Conservation (phyloP, 2,329 filamentous ascomycete genomes). For the Parastagonospora avenae region DNA sequence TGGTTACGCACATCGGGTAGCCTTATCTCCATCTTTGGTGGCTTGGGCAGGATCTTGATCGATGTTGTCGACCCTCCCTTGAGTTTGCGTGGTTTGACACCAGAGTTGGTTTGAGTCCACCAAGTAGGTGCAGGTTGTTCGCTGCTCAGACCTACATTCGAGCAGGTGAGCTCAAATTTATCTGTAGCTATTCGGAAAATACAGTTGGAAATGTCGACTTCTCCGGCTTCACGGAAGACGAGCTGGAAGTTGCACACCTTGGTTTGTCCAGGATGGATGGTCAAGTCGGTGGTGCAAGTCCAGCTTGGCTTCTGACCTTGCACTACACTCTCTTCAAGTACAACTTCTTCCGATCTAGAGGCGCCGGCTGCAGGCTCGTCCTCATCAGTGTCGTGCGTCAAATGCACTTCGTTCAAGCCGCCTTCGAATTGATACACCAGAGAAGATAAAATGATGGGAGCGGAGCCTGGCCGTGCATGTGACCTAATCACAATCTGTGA, state of each 20-base stretch:
- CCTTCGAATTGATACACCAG: slow-evolving; percentile 61
- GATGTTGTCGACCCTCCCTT: slow-evolving; percentile 50
- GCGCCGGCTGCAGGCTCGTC: slow-evolving; percentile 4
- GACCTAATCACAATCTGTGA: slow-evolving; percentile 62
- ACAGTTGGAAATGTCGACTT: slow-evolving; percentile 69
- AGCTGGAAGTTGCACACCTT: slow-evolving; percentile 74
- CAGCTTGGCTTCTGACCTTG: slow-evolving; percentile 48
- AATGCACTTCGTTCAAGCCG: slow-evolving; percentile 40
- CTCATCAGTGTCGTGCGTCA: slow-evolving; percentile 31
- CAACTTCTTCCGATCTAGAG: slow-evolving; percentile 27
- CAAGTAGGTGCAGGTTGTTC: slow-evolving; percentile 31
- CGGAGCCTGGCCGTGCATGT: slow-evolving; percentile 51
- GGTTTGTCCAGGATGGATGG: slow-evolving; percentile 68
- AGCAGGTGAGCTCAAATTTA: slow-evolving; percentile 70
- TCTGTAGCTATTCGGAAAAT: slow-evolving; percentile 67
- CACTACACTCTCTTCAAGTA: slow-evolving; percentile 33
- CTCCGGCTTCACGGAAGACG: slow-evolving; percentile 80
- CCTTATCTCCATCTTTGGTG: slow-evolving; percentile 84
- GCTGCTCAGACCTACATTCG: slow-evolving; percentile 53
- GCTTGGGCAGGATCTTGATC: slow-evolving; percentile 81
- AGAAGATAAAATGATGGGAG: slow-evolving; percentile 55
- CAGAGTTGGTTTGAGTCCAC: slow-evolving; percentile 38
- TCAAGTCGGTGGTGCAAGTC: slow-evolving; percentile 66
- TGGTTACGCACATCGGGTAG: slow-evolving; percentile 67
- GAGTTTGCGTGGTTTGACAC: slow-evolving; percentile 34